Conservation (phyloP, 2,329 filamentous ascomycete genomes). For the Fusarium udum region DNA sequence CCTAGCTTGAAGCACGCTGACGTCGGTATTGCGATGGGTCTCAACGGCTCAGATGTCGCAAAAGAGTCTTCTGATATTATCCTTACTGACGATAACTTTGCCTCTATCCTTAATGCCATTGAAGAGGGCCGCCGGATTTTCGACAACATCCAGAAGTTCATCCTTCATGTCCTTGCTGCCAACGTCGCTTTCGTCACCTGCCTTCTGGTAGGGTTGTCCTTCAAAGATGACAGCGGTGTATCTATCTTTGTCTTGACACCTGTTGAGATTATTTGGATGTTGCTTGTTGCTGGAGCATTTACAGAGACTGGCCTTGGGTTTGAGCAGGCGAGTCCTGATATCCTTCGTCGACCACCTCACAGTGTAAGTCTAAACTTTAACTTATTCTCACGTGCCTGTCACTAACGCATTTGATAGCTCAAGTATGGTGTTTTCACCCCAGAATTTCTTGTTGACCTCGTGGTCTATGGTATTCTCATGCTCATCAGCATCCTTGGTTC, state of each 20-base stretch:
- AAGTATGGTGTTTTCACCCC: slow-evolving; percentile 68
- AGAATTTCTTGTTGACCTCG: slow-evolving; percentile 70
- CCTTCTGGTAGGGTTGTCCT: slow-evolving; percentile 72
- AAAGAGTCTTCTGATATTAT: slow-evolving; percentile 74
- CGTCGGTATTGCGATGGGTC: slow-evolving; percentile 76
- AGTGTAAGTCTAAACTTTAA: slow-evolving; percentile 19
- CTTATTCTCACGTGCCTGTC: background rate
- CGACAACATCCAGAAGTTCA: slow-evolving; percentile 77
- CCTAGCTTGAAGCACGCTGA: slow-evolving; percentile 73
- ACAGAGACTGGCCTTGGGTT: slow-evolving; percentile 79
- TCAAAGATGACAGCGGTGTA: slow-evolving; percentile 70
- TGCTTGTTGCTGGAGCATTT: slow-evolving; percentile 76
- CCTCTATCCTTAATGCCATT: slow-evolving; percentile 54
- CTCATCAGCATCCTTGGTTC: slow-evolving; percentile 65
- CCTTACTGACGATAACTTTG: slow-evolving; percentile 75
- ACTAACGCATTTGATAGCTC: slow-evolving; percentile 37
- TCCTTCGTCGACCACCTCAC: slow-evolving; percentile 69
- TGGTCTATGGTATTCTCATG: slow-evolving; percentile 72
- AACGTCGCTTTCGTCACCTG: slow-evolving; percentile 74
- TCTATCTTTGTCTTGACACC: slow-evolving; percentile 77
- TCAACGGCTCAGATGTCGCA: slow-evolving; percentile 72
- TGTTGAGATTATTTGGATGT: slow-evolving; percentile 78
- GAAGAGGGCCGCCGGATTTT: slow-evolving; percentile 75
- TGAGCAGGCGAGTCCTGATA: slow-evolving; percentile 72
- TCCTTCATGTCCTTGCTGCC: slow-evolving; percentile 71